Evolutionary conservation across 2,329 filamentous ascomycete species (phyloP).

Genomic region (Trichoderma harzianum): DNA sequence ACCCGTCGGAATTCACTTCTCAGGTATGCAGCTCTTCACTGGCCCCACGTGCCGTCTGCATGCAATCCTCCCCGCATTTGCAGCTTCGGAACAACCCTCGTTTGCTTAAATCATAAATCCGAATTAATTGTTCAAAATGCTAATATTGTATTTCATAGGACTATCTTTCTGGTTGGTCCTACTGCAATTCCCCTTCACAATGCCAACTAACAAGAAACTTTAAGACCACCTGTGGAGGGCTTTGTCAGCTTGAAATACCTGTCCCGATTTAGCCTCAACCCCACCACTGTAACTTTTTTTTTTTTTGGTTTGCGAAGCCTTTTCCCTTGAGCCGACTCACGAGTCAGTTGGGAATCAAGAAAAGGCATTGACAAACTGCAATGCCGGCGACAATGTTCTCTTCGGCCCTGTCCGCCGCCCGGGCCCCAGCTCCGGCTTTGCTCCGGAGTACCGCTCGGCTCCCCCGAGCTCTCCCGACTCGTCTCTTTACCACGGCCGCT

Average conservation of each 20-base stretch:
- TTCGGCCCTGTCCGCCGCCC: conserved; percentile 46
- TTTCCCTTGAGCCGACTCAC: conserved; percentile 22
- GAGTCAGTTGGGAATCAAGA: conserved; percentile 30
- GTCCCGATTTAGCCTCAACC: not conserved
- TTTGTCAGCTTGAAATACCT: conserved; percentile 30
- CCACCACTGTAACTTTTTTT: conserved; percentile 15
- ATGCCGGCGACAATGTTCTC: conserved; percentile 40
- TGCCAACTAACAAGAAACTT: conserved; percentile 18
- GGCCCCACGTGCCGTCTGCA: not conserved
- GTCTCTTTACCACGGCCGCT: conserved; percentile 42
- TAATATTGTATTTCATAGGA: conserved; percentile 46
- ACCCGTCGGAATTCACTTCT: conserved; percentile 80
- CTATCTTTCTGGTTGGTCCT: conserved; percentile 68
- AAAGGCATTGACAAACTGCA: conserved; percentile 34
- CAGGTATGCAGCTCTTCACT: conserved; percentile 54
- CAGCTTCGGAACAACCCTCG: not conserved
- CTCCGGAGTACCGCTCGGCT: conserved; percentile 54
- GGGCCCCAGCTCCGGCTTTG: conserved; percentile 56
- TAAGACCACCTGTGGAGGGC: conserved; percentile 44
- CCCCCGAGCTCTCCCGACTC: conserved; percentile 43
- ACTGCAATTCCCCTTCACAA: conserved; percentile 39
- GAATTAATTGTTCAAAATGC: not conserved
- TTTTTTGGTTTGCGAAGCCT: not conserved
- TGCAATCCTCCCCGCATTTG: not conserved
- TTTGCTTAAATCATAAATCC: not conserved